These are phyloP conservation scores for Diaporthe sp. DNA, from an alignment of 2,329 filamentous ascomycete species.

Conservation along the genomic window DNA sequence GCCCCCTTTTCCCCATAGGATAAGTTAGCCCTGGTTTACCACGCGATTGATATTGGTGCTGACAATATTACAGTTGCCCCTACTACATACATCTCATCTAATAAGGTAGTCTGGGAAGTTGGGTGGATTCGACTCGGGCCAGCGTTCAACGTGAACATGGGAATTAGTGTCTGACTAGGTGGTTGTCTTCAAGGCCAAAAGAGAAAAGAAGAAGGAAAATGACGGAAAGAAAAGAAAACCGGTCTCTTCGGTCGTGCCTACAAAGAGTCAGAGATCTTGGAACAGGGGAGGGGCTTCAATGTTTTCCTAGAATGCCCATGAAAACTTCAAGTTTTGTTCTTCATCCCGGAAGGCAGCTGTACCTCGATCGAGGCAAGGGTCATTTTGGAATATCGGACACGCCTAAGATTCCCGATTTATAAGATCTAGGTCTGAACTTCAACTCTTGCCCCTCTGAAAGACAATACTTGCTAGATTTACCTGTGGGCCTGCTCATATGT, in stretches of 20 bases:
- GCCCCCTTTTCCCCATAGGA: slow-evolving; percentile 62
- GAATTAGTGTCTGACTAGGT: not conserved
- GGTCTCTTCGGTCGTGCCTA: not conserved
- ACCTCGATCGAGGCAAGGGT: no score
- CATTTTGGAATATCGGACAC: not conserved
- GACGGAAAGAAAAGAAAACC: not conserved
- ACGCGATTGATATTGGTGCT: slow-evolving; percentile 42
- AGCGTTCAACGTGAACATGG: not conserved
- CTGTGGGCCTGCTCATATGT: no score
- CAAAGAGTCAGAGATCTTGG: no score
- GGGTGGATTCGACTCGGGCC: not conserved
- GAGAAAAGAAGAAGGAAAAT: no score
- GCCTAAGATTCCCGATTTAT: not conserved
- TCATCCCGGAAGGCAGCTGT: no score
- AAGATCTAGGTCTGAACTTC: not conserved
- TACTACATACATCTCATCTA: not conserved
- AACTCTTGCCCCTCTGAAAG: no score
- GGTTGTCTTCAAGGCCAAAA: not conserved
- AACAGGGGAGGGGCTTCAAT: no score
- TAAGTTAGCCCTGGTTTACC: slow-evolving; percentile 57
- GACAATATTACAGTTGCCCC: slow-evolving; percentile 41
- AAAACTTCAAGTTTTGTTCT: no score
- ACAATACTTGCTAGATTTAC: no score
- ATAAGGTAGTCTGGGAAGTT: not conserved
- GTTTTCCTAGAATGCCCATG: no score